These are phyloP conservation scores for Colletotrichum destructivum DNA, from an alignment of 2,329 filamentous ascomycete genomes.

Conservation along the genomic window DNA sequence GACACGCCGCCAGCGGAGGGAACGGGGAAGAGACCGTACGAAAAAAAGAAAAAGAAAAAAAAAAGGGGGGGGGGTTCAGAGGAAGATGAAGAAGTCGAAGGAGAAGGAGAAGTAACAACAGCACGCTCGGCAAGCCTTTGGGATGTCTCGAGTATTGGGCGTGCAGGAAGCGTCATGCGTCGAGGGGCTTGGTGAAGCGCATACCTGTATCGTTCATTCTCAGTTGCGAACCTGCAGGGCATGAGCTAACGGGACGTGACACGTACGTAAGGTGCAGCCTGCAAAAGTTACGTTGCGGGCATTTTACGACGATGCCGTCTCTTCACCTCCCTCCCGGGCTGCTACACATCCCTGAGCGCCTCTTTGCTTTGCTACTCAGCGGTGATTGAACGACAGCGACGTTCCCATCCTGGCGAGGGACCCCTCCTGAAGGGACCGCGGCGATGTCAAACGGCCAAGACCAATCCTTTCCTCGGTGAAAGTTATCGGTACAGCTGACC, in stretches of 20 bases:
- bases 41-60: too few relatives aligned
- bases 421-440: not conserved
- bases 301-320: not conserved
- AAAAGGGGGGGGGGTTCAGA: not conserved
- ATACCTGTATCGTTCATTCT: not conserved
- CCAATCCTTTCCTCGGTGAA: not conserved
- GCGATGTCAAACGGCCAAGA: not conserved
- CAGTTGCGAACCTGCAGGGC: not conserved
- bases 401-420: conserved; percentile 6
- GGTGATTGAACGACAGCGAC: conserved; percentile 4
- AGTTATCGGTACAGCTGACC: not conserved
- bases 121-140: not conserved
- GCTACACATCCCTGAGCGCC: not conserved
- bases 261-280: not conserved
- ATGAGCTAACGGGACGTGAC: not conserved
- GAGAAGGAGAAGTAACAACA: not conserved
- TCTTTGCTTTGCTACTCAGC: conserved; percentile 3
- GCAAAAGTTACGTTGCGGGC: too few relatives aligned
- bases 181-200: not conserved
- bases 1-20: not conserved
- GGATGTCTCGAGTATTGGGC: not conserved
- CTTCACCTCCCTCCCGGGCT: not conserved
- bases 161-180: not conserved
- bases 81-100: not conserved
- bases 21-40: not conserved